phyloP scores from a whole-genome alignment of 495 filamentous ascomycete genomes.

The Daldinia bambusicola region DNA sequence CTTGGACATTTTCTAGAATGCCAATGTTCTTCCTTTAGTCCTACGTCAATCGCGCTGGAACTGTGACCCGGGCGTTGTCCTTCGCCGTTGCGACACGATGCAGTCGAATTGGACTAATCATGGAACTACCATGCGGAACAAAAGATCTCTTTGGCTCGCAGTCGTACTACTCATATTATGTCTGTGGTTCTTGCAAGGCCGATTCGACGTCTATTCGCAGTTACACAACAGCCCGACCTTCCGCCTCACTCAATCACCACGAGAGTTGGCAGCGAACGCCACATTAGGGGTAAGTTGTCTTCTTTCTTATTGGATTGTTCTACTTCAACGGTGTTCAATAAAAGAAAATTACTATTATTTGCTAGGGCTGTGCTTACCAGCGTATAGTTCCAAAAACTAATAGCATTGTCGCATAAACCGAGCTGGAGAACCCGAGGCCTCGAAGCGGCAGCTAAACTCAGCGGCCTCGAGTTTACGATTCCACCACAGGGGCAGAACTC shows the following conservation, averaged over 20 bases:
- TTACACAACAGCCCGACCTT: constrained; percentile 1
- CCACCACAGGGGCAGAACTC: constrained; percentile 33
- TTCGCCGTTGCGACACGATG: constrained; percentile 10
- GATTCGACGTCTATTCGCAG: constrained; percentile 6
- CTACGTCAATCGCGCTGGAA: background rate
- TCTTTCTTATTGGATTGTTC: background rate
- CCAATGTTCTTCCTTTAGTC: background rate
- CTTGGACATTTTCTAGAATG: constrained; percentile 7
- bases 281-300: constrained; percentile 27
- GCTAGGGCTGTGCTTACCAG: constrained; percentile 2
- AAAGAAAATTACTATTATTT: too few relatives aligned
- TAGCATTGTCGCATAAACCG: constrained; percentile 37
- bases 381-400: constrained; percentile 39
- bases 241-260: constrained; percentile 7
- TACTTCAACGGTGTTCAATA: background rate
- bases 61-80: constrained; percentile 6
- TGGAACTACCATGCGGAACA: constrained; percentile 11
- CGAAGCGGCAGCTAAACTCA: constrained; percentile 38
- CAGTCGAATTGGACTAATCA: constrained; percentile 17
- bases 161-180: constrained; percentile 9
- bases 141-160: constrained; percentile 5
- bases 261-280: constrained; percentile 22
- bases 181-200: constrained; percentile 12
- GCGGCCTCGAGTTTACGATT: constrained; percentile 34
- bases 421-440: constrained; percentile 45